Evolutionary conservation across 1,139 yeast genomes (phyloP), one percentile per base, ranked within the genome.

Genomic region (Candida tunisiensis): DNA sequence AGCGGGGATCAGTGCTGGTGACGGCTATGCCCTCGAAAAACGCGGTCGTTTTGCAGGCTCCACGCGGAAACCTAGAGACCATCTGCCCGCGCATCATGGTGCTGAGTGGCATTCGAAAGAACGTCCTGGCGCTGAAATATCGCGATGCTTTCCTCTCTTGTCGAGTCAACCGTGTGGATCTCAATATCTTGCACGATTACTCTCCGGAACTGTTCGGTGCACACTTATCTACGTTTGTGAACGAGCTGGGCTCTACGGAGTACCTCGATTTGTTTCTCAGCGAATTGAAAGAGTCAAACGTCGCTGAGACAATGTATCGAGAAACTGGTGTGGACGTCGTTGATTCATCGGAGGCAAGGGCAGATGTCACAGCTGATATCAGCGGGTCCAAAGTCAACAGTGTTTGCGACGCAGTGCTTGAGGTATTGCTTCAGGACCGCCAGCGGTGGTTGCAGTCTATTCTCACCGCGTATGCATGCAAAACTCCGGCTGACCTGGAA

Each of bases 21-120:
- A 62, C 88, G 24, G 71, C 70, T 1, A 73, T 83, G 46, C 95
- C 96, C 1, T 70, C 92, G 0, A 77, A 69, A 33, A 73, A 83
- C 32, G 69, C 91, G 0, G 83, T 91, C 11, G 72, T 80, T 3
- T 59, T 91, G 30, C 94, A 91, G 51, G 95, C 95, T 3, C 93
- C 93, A 33, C 67, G 99, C 49, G 99, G 99, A 34, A 91, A 91
- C 42, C 57, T 88, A 38, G 99, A 91, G 50, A 83, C 96, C 0
- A 77, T 91, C 18, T 75, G 71, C 44, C 98, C 99, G 8, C 65
- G 98, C 49, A 78, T 88, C 25, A 72, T 88, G 78, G 93, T 88
- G 9, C 58, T 91, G 27, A 65, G 82, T 8, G 92, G 77, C 12
- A 91, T 91, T 11, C 65, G 98, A 39, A 60, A 65, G 26, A 64